Percentiles rank a stretch among this genome's conserved stretches.
phyloP scores from a whole-genome alignment of 495 filamentous ascomycete species.

The Annulohypoxylon nitens region DNA sequence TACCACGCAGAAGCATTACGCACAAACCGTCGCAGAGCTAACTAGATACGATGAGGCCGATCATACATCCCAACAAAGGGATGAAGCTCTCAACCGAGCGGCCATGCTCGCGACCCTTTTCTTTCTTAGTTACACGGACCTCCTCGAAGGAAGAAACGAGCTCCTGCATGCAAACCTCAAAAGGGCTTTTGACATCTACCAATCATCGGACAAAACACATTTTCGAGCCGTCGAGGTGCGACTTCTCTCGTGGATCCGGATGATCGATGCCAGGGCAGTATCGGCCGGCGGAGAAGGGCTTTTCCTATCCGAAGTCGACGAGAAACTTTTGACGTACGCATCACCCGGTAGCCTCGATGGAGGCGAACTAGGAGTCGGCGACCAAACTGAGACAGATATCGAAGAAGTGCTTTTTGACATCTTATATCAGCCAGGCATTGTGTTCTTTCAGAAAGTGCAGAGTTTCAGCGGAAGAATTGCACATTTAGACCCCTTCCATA shows the following conservation, averaged over 20 bases:
- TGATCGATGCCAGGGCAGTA: slow-evolving; percentile 55
- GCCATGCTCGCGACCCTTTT: slow-evolving; percentile 49
- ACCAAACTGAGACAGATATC: slow-evolving; percentile 45
- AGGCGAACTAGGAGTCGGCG: slow-evolving; percentile 14
- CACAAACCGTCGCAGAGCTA: slow-evolving; percentile 19
- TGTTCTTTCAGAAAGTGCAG: slow-evolving; percentile 57
- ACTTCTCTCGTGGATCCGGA: slow-evolving; percentile 55
- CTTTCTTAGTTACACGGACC: slow-evolving; percentile 52
- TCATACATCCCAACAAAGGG: slow-evolving; percentile 16
- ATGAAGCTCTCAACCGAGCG: slow-evolving; percentile 13
- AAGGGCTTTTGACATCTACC: slow-evolving; percentile 40
- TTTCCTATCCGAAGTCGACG: slow-evolving; percentile 52
- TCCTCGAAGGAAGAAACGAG: slow-evolving; percentile 43
- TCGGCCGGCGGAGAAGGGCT: slow-evolving; percentile 57
- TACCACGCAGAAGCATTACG: slow-evolving; percentile 36
- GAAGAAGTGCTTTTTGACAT: slow-evolving; percentile 53
- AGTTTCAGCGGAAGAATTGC: slow-evolving; percentile 55
- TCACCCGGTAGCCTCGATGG: slow-evolving; percentile 38
- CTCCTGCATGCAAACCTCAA: slow-evolving; percentile 49
- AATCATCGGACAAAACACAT: slow-evolving; percentile 39
- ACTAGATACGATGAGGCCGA: slow-evolving; percentile 4
- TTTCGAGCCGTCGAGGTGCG: slow-evolving; percentile 45
- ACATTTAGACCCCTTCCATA: slow-evolving; percentile 55
- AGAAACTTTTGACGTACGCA: slow-evolving; percentile 37
- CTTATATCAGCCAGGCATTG: slow-evolving; percentile 50